Percentiles rank a stretch among this genome's conserved stretches.
phyloP scores from a whole-genome alignment of 2,329 filamentous ascomycete species.

The Diaporthe amygdali region DNA sequence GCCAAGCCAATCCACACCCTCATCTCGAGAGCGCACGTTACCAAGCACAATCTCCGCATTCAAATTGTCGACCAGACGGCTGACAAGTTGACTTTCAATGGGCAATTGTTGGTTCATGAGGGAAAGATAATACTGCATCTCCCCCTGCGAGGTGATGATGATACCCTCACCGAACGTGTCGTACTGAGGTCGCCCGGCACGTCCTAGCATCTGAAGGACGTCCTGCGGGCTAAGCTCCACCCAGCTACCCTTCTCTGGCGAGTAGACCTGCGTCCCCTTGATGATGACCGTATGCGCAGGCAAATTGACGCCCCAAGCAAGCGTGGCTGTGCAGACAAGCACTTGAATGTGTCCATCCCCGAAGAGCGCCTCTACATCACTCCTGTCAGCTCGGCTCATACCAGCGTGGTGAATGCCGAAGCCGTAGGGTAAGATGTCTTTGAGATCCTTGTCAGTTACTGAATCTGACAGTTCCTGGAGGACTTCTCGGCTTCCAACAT shows the following conservation, averaged over 20 bases:
- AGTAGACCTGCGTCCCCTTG: slow-evolving; percentile 98
- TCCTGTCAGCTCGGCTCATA: slow-evolving; percentile 94
- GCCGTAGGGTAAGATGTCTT: slow-evolving; percentile 93
- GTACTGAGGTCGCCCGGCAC: slow-evolving; percentile 94
- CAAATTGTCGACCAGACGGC: slow-evolving; percentile 91
- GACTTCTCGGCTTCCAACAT: slow-evolving; percentile 89
- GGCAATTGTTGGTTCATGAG: slow-evolving; percentile 96
- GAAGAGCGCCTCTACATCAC: slow-evolving; percentile 93
- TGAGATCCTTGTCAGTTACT: slow-evolving; percentile 85
- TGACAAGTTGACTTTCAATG: slow-evolving; percentile 95
- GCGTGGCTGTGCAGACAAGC: slow-evolving; percentile 94
- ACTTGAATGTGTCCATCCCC: slow-evolving; percentile 91
- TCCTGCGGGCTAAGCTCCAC: slow-evolving; percentile 97
- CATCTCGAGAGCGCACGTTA: slow-evolving; percentile 88
- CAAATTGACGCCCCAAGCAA: slow-evolving; percentile 98
- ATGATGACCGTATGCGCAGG: slow-evolving; percentile 98
- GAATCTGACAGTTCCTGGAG: slow-evolving; percentile 83
- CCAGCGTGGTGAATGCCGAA: slow-evolving; percentile 99
- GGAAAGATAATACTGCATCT: slow-evolving; percentile 97
- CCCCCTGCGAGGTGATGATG: slow-evolving; percentile 93
- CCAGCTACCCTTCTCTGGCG: slow-evolving; percentile 98
- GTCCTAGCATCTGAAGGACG: slow-evolving; percentile 97
- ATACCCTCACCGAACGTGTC: slow-evolving; percentile 98
- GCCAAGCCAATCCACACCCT: slow-evolving; percentile 98
- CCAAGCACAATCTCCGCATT: slow-evolving; percentile 96